Evolutionary conservation across 2,329 filamentous ascomycete genomes (phyloP).

Genomic region (Drechslerella coelobrocha): DNA sequence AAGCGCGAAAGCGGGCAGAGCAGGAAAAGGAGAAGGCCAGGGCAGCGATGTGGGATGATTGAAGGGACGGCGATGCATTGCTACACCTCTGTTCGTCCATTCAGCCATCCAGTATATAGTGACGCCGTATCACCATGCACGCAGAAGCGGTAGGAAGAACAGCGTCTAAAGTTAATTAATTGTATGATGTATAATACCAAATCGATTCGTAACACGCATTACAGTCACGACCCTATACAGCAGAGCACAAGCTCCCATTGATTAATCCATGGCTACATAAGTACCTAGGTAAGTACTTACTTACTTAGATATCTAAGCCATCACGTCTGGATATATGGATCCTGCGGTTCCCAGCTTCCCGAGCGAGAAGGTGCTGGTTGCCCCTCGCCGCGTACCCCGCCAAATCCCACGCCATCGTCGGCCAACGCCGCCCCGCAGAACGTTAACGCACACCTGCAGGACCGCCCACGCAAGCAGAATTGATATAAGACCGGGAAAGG

Average conservation of each 20-base stretch:
- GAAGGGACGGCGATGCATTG: constrained; percentile 1
- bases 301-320: background rate
- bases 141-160: too few relatives aligned
- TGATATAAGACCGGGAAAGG: too few relatives aligned
- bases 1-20: constrained; percentile 72
- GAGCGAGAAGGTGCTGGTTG: constrained; percentile 34
- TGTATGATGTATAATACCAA: too few relatives aligned
- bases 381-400: background rate
- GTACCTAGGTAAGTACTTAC: too few relatives aligned
- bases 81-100: background rate
- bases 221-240: too few relatives aligned
- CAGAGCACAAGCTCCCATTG: background rate
- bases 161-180: too few relatives aligned
- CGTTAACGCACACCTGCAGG: background rate
- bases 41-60: constrained; percentile 84
- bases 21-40: constrained; percentile 76
- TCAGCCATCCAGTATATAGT: background rate
- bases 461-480: background rate
- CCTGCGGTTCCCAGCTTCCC: constrained; percentile 36
- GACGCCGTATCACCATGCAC: background rate
- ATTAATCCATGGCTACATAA: background rate
- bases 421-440: background rate
- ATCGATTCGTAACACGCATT: too few relatives aligned
- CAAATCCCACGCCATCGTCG: background rate
- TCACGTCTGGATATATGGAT: constrained; percentile 16